Conservation (phyloP, 2,329 filamentous ascomycete species). For the Pyricularia grisea region DNA sequence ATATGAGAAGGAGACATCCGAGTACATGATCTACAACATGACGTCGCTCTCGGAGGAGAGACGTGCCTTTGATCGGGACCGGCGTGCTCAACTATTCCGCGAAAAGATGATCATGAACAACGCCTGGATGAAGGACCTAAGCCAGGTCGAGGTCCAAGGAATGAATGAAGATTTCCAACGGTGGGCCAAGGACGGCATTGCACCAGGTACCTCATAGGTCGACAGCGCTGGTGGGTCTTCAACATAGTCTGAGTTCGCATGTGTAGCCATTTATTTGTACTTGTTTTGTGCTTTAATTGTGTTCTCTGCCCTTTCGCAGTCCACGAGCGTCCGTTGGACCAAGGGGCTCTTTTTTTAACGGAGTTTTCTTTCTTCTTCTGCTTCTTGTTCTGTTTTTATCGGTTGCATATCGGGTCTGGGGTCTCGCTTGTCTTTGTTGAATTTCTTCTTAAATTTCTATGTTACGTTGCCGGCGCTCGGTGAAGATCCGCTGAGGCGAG, state of each 20-base stretch:
- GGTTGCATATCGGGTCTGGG: not conserved
- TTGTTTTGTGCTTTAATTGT: not conserved
- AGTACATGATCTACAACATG: conserved; percentile 65
- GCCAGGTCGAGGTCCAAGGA: conserved; percentile 66
- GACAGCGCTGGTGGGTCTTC: not conserved
- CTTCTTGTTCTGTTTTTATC: not conserved
- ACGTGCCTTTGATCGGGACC: conserved; percentile 20
- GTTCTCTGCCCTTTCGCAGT: not conserved
- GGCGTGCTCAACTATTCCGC: conserved; percentile 41
- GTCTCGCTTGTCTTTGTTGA: not conserved
- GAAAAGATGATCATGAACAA: conserved; percentile 80
- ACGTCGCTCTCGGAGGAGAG: conserved; percentile 49
- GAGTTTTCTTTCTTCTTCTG: not conserved
- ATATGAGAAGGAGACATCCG: conserved; percentile 61
- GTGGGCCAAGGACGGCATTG: conserved; percentile 40
- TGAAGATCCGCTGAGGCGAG: not conserved
- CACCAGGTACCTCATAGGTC: not conserved
- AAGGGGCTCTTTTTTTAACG: not conserved
- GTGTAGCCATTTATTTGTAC: not conserved
- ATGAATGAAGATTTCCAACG: conserved; percentile 56
- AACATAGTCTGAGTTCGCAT: not conserved
- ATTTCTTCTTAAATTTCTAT: not conserved
- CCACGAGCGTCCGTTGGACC: not conserved
- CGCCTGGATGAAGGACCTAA: conserved; percentile 69
- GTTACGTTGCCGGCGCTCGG: not conserved